A percentile compares a stretch with the other conserved stretches of the same genome.
phyloP scores from a whole-genome alignment of 192 early-diverging fungal genomes.

The Coemansia sp. region DNA sequence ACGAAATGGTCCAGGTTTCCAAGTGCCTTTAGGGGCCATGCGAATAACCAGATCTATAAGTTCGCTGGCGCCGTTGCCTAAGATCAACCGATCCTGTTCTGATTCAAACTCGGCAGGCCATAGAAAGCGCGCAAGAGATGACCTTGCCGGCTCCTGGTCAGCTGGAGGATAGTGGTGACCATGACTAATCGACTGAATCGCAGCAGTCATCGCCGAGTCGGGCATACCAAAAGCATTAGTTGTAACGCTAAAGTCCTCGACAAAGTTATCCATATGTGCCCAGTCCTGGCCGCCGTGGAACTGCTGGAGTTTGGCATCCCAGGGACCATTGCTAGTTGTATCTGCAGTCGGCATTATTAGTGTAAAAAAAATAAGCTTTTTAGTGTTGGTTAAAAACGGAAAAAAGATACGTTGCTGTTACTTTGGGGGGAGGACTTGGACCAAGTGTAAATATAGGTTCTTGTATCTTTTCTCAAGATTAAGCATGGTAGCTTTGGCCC shows the following conservation, averaged over 20 bases:
- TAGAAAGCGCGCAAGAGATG: slow-evolving; percentile 74
- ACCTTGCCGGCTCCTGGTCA: slow-evolving; percentile 88
- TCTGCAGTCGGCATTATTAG: slow-evolving; percentile 13
- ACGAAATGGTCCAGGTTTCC: slow-evolving; percentile 83
- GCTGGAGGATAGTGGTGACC: slow-evolving; percentile 90
- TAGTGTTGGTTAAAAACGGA: not conserved
- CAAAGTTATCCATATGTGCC: slow-evolving; percentile 78
- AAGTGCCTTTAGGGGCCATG: slow-evolving; percentile 69
- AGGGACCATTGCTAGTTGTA: slow-evolving; percentile 44
- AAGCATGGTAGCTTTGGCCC: not conserved
- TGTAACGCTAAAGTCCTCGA: slow-evolving; percentile 90
- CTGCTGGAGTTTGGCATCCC: slow-evolving; percentile 87
- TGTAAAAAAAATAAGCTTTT: not conserved
- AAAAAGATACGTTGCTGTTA: not conserved
- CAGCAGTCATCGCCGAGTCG: slow-evolving; percentile 67
- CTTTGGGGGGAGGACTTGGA: not conserved
- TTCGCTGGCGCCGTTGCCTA: slow-evolving; percentile 90
- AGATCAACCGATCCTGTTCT: slow-evolving; percentile 66
- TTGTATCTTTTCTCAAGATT: not conserved
- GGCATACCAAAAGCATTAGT: slow-evolving; percentile 88
- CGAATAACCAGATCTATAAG: slow-evolving; percentile 86
- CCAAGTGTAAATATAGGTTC: not conserved
- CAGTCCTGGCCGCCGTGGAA: slow-evolving; percentile 89
- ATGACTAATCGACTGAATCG: slow-evolving; percentile 62
- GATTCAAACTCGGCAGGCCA: slow-evolving; percentile 63